Conservation (phyloP, 305 asterid species). For the Vinca major region DNA sequence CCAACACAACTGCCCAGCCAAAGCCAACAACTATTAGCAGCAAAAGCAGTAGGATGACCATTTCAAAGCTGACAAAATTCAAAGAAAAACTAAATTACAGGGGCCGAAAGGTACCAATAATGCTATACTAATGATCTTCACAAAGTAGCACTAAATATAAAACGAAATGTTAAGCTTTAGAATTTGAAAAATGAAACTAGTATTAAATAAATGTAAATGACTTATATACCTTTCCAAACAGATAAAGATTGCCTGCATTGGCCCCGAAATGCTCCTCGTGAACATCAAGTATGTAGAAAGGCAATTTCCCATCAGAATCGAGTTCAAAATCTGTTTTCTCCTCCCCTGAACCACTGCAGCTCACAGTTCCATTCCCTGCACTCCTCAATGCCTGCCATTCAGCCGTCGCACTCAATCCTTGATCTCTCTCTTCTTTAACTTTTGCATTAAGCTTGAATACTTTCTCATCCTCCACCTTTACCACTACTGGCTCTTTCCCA, state of each 20-base stretch:
- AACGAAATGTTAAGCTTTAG: background rate
- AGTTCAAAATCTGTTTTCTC: conserved; percentile 58
- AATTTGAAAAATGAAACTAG: background rate
- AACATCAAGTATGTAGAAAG: conserved; percentile 89
- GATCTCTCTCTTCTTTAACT: conserved; percentile 48
- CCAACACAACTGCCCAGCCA: background rate
- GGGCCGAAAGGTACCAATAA: background rate
- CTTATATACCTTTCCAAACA: conserved; percentile 86
- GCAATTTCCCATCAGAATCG: conserved; percentile 71
- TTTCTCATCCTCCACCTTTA: conserved; percentile 35
- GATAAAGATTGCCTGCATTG: conserved; percentile 72
- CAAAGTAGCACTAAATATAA: background rate
- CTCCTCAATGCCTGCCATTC: conserved; percentile 71
- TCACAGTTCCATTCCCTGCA: conserved; percentile 34
- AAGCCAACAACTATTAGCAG: background rate
- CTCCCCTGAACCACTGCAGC: conserved; percentile 26
- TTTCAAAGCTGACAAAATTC: background rate
- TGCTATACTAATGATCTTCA: background rate
- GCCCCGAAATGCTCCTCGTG: conserved; percentile 75
- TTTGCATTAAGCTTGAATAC: conserved; percentile 64
- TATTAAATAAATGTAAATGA: background rate
- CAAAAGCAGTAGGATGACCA: background rate
- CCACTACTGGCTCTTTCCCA: conserved; percentile 25
- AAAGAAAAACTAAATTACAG: background rate
- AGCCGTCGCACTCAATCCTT: conserved; percentile 59